Conservation (phyloP, 352 stramenopile species). For the Pythium apleroticum region DNA sequence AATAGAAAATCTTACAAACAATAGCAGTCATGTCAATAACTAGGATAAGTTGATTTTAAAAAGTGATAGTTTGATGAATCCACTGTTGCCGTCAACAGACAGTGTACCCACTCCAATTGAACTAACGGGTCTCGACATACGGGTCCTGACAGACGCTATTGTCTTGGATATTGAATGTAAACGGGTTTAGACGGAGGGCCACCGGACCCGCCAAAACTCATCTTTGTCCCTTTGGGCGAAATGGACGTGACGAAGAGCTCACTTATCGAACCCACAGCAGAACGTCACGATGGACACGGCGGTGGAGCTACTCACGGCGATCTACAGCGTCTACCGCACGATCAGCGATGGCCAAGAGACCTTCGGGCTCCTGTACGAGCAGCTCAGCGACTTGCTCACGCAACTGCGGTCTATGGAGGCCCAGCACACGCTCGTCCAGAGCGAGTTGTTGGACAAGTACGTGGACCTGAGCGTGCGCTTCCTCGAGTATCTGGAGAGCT, state of each 20-base stretch:
- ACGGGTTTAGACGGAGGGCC: not conserved
- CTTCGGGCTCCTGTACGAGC: constrained; percentile 1
- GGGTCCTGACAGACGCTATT: not conserved
- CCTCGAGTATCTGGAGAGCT: constrained; percentile 4
- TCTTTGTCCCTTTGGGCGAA: not conserved
- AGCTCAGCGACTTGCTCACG: constrained; percentile 4
- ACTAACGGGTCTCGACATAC: not conserved
- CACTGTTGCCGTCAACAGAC: not conserved
- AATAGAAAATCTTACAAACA: too few species aligned
- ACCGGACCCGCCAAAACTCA: not conserved
- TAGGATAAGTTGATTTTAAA: too few species aligned
- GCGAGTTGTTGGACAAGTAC: constrained; percentile 5
- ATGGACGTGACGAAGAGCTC: not conserved
- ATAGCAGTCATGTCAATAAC: not conserved
- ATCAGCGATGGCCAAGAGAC: constrained; percentile 7
- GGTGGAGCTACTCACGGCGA: not conserved
- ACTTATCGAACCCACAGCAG: not conserved
- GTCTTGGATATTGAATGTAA: not conserved
- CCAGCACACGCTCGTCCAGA: constrained; percentile 1
- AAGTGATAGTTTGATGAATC: not conserved
- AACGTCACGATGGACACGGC: constrained; percentile 9
- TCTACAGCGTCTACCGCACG: constrained; percentile 4
- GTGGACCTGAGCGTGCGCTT: not conserved
- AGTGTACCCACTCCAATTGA: not conserved
- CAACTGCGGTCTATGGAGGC: constrained; percentile 7